phyloP scores from a whole-genome alignment of 805 yeast species.

The Tetrapisispora phaffii region DNA sequence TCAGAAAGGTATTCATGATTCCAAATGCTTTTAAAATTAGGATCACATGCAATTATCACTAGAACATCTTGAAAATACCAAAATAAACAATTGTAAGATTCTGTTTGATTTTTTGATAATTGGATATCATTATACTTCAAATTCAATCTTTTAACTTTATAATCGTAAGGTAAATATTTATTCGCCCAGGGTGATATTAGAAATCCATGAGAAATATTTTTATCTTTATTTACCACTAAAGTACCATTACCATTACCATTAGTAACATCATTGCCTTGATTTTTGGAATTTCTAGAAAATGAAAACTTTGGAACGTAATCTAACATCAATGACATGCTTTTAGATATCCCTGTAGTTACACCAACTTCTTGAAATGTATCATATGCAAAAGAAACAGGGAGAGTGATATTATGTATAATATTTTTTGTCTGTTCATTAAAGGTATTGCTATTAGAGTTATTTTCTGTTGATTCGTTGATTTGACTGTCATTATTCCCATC shows the following conservation, averaged over 20 bases:
- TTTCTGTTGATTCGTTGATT: neutral
- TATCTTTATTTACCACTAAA: neutral
- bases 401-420: conserved; percentile 23
- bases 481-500: conserved; percentile 1
- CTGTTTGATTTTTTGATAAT: neutral
- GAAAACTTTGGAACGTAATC: conserved; percentile 22
- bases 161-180: conserved; percentile 16
- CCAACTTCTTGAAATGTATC: conserved; percentile 31
- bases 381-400: conserved; percentile 27
- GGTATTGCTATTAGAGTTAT: neutral
- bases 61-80: conserved; percentile 26
- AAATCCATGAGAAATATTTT: conserved; percentile 14
- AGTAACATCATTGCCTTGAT: neutral
- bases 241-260: neutral
- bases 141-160: conserved; percentile 16
- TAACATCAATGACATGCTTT: conserved; percentile 22
- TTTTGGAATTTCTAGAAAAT: neutral
- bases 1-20: conserved; percentile 22
- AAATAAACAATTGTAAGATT: conserved; percentile 9
- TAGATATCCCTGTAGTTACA: conserved; percentile 25
- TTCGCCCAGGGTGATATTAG: conserved; percentile 24
- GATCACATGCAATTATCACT: conserved; percentile 19
- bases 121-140: conserved; percentile 8
- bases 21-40: conserved; percentile 20
- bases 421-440: conserved; percentile 6